Evolutionary conservation across 768 basidiomycete species (phyloP).

Genomic region (Pisolithus albus): DNA sequence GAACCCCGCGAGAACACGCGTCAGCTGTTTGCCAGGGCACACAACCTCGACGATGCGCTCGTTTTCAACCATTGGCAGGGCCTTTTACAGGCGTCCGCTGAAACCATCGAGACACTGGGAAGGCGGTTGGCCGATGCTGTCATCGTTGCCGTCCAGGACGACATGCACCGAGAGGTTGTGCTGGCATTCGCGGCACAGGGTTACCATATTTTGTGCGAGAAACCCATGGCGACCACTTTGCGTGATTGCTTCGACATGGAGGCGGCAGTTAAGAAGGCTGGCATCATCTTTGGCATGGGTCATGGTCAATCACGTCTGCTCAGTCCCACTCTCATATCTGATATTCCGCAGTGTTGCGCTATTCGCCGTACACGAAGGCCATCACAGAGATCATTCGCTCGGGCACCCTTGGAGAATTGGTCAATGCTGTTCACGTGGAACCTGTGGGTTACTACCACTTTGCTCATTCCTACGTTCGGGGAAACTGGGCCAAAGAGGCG

Average conservation of each 20-base stretch:
- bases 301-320: constrained; percentile 49
- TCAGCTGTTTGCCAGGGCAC: constrained; percentile 45
- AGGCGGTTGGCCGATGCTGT: constrained; percentile 77
- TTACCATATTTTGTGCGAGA: constrained; percentile 88
- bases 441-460: constrained; percentile 86
- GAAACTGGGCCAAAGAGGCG: constrained; percentile 67
- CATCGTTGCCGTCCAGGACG: constrained; percentile 73
- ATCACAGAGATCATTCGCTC: constrained; percentile 66
- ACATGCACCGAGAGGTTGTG: constrained; percentile 69
- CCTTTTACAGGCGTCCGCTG: constrained; percentile 59
- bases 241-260: constrained; percentile 74
- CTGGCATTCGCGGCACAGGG: constrained; percentile 72
- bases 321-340: not conserved
- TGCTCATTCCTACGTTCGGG: constrained; percentile 84
- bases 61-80: constrained; percentile 70
- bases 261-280: constrained; percentile 57
- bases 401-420: constrained; percentile 62
- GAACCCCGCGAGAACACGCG: constrained; percentile 72
- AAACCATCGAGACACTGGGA: constrained; percentile 56
- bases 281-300: constrained; percentile 78
- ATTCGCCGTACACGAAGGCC: constrained; percentile 75
- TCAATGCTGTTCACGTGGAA: constrained; percentile 81
- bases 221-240: constrained; percentile 79
- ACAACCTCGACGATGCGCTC: constrained; percentile 59
- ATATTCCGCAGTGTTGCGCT: constrained; percentile 59